Percentiles rank a stretch among this genome's conserved stretches.
Evolutionary conservation across 1,284 basidiomycete genomes (phyloP).

Genomic region (Ceratobasidium sp.): DNA sequence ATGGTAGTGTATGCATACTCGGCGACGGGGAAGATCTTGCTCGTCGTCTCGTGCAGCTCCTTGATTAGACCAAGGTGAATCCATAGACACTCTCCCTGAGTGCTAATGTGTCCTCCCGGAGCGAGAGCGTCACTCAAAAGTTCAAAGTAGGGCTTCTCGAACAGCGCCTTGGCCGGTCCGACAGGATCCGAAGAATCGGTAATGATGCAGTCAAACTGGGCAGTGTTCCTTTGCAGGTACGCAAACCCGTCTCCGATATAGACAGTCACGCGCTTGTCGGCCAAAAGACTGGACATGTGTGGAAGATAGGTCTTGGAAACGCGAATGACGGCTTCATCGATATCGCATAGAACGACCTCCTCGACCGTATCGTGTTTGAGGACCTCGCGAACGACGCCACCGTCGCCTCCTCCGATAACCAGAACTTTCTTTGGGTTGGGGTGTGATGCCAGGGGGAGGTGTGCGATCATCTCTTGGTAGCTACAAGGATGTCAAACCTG

Average conservation of each 20-base stretch:
- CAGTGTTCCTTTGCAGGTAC: constrained; percentile 89
- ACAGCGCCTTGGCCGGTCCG: constrained; percentile 92
- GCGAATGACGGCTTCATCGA: constrained; percentile 97
- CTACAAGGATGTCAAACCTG: constrained; percentile 51
- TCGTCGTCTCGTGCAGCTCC: constrained; percentile 75
- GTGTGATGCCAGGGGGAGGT: constrained; percentile 93
- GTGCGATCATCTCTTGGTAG: constrained; percentile 99
- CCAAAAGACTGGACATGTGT: constrained; percentile 88
- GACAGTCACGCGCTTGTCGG: constrained; percentile 85
- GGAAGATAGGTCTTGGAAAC: constrained; percentile 94
- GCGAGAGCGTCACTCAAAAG: constrained; percentile 89
- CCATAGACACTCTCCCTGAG: constrained; percentile 97
- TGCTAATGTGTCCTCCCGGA: constrained; percentile 92
- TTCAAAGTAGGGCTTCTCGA: constrained; percentile 97
- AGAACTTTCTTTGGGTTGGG: constrained; percentile 96
- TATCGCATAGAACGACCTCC: constrained; percentile 95
- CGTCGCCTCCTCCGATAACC: constrained; percentile 96
- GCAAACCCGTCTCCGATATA: constrained; percentile 97
- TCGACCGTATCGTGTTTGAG: constrained; percentile 94
- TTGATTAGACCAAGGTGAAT: constrained; percentile 90
- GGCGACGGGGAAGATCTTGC: constrained; percentile 79
- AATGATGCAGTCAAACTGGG: constrained; percentile 97
- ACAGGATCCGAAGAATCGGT: constrained; percentile 99
- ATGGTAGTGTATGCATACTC: constrained; percentile 98
- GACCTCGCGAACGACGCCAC: constrained; percentile 96